phyloP scores from a whole-genome alignment of 2,329 filamentous ascomycete genomes.

The Trichophaea hybrida region DNA sequence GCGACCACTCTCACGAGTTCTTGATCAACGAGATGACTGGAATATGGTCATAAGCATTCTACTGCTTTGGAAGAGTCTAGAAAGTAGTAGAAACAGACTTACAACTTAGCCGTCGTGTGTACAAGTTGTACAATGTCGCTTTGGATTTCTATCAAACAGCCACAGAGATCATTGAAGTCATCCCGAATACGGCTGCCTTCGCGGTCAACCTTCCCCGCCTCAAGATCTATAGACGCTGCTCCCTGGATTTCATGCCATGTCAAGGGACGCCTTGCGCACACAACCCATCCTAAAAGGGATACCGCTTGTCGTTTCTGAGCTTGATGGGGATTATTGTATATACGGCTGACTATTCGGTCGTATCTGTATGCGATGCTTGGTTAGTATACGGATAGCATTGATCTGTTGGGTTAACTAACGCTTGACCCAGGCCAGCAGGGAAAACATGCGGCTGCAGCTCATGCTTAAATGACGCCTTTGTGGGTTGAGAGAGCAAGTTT shows the following conservation, averaged over 20 bases:
- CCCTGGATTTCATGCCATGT: slow-evolving; percentile 35
- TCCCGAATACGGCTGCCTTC: slow-evolving; percentile 26
- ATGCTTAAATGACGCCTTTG: slow-evolving; percentile 13
- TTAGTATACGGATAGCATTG: background rate
- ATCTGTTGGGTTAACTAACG: slow-evolving; percentile 16
- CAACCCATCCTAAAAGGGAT: slow-evolving; percentile 33
- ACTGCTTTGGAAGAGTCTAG: background rate
- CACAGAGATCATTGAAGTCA: slow-evolving; percentile 30
- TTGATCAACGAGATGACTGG: slow-evolving; percentile 16
- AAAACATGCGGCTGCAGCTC: slow-evolving; percentile 22
- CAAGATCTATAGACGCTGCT: slow-evolving; percentile 29
- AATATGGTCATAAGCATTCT: slow-evolving; percentile 2
- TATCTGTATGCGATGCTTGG: slow-evolving; percentile 26
- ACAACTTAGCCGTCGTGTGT: slow-evolving; percentile 32
- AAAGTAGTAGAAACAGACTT: slow-evolving; percentile 18
- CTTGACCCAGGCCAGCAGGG: slow-evolving; percentile 20
- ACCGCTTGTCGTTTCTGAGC: slow-evolving; percentile 26
- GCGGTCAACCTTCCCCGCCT: slow-evolving; percentile 27
- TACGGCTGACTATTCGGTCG: slow-evolving; percentile 24
- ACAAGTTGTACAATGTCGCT: slow-evolving; percentile 31
- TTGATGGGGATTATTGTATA: slow-evolving; percentile 14
- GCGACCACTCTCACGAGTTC: slow-evolving; percentile 21
- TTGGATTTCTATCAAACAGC: slow-evolving; percentile 31
- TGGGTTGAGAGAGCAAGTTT: slow-evolving; percentile 26
- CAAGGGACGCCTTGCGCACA: slow-evolving; percentile 32